These are phyloP conservation scores for Prinsepia uniflora DNA, from an alignment of 306 rosid species.

Conservation along the genomic window DNA sequence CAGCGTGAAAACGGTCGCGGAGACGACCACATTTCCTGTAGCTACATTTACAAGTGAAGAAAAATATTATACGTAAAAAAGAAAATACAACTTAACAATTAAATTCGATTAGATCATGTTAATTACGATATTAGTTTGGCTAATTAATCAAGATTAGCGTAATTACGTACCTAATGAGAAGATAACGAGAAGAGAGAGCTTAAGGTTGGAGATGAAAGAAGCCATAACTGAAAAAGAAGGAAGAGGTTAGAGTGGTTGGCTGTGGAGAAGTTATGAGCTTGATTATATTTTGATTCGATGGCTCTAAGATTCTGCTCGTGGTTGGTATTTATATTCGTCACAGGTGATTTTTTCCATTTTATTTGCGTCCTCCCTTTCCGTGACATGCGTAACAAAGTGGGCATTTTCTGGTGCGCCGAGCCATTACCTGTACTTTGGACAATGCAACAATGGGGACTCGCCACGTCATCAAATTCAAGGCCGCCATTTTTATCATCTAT, in stretches of 20 bases:
- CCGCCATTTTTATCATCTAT: background rate
- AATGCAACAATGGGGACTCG: background rate
- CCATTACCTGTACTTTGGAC: too few relatives aligned
- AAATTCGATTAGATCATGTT: background rate
- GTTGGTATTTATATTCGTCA: background rate
- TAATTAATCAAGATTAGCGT: background rate
- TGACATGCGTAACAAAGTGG: background rate
- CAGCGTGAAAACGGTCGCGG: constrained; percentile 48
- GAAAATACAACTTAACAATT: background rate
- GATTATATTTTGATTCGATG: background rate
- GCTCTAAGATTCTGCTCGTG: background rate
- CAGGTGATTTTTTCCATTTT: background rate
- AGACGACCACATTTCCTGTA: constrained; percentile 39
- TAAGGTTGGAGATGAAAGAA: background rate
- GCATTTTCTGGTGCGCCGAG: background rate
- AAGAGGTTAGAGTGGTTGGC: background rate
- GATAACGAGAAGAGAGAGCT: constrained; percentile 31
- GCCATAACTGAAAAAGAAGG: constrained; percentile 28
- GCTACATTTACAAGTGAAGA: constrained; percentile 2
- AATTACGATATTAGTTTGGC: background rate
- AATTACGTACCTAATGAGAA: constrained; percentile 32
- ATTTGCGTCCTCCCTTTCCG: background rate
- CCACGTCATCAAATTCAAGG: background rate
- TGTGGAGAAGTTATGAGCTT: background rate
- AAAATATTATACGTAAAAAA: background rate